phyloP scores from a whole-genome alignment of 1,284 basidiomycete species.

The Spongispora temasekensis region DNA sequence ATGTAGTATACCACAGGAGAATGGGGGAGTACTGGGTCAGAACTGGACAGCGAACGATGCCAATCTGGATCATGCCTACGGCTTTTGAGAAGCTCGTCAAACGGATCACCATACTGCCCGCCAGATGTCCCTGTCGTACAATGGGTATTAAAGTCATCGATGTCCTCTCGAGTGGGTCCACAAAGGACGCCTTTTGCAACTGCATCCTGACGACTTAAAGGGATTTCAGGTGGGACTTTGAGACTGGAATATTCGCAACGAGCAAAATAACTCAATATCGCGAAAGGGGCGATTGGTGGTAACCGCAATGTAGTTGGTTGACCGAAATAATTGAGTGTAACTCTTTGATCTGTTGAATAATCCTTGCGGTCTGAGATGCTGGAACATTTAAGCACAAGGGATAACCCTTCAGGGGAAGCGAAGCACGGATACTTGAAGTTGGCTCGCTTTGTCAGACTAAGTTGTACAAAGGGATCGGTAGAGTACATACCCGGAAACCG shows the following conservation, averaged over 20 bases:
- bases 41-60: conserved; percentile 25
- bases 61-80: conserved; percentile 35
- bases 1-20: conserved; percentile 33
- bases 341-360: conserved; percentile 32
- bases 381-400: conserved; percentile 7
- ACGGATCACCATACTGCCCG: conserved; percentile 18
- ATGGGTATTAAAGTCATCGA: conserved; percentile 42
- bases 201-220: conserved; percentile 25
- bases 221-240: conserved; percentile 41
- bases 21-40: conserved; percentile 1
- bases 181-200: conserved; percentile 24
- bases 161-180: conserved; percentile 47
- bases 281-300: conserved; percentile 46
- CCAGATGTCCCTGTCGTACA: conserved; percentile 41
- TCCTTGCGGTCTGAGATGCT: conserved; percentile 6
- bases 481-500: conserved; percentile 46
- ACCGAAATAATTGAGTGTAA: conserved; percentile 46
- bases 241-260: conserved; percentile 40
- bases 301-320: conserved; percentile 32
- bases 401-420: conserved; percentile 25
- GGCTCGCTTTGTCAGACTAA: conserved; percentile 14
- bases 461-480: background rate
- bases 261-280: conserved; percentile 48
- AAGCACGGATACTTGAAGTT: conserved; percentile 41
- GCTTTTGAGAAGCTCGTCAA: conserved; percentile 31